A percentile compares a stretch with the other conserved stretches of the same genome.
These are phyloP conservation scores for Chiua sp. DNA, from an alignment of 1,284 basidiomycete species.

Conservation along the genomic window DNA sequence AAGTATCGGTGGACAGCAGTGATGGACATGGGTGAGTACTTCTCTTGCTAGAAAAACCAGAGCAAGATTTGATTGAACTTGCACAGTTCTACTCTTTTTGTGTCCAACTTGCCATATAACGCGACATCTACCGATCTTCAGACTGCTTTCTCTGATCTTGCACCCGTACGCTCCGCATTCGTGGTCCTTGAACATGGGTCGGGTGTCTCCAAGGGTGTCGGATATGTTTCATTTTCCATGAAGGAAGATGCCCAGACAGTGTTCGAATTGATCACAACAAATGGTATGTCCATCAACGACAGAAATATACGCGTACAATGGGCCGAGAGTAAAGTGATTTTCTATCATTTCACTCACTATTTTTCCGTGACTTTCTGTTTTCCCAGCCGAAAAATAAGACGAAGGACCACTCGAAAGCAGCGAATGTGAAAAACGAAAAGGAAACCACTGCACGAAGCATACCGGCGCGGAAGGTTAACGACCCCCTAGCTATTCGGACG, in stretches of 20 bases:
- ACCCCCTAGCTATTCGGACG: slow-evolving; percentile 83
- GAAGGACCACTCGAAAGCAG: slow-evolving; percentile 32
- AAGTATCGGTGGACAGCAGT: slow-evolving; percentile 19
- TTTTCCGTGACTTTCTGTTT: slow-evolving; percentile 5
- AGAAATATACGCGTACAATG: slow-evolving; percentile 78
- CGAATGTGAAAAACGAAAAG: slow-evolving; percentile 38
- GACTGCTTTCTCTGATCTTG: slow-evolving; percentile 95
- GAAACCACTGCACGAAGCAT: slow-evolving; percentile 40
- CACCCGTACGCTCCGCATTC: slow-evolving; percentile 93
- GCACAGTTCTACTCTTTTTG: slow-evolving; percentile 71
- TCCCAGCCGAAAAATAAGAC: slow-evolving; percentile 48
- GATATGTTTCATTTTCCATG: slow-evolving; percentile 94
- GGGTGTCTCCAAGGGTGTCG: slow-evolving; percentile 94
- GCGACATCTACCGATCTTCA: slow-evolving; percentile 91
- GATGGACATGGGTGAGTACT: slow-evolving; percentile 27
- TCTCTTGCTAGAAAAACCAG: background rate
- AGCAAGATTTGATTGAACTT: background rate
- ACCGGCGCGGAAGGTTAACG: slow-evolving; percentile 48
- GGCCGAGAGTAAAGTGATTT: slow-evolving; percentile 76
- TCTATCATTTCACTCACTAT: slow-evolving; percentile 1
- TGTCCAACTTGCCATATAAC: slow-evolving; percentile 87
- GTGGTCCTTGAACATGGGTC: slow-evolving; percentile 85
- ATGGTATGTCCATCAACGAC: slow-evolving; percentile 63
- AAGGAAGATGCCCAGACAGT: slow-evolving; percentile 88
- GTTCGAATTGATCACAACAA: slow-evolving; percentile 62